Evolutionary conservation across 208 protist genomes (phyloP).

Genomic region (Acanthamoeba healyi): DNA sequence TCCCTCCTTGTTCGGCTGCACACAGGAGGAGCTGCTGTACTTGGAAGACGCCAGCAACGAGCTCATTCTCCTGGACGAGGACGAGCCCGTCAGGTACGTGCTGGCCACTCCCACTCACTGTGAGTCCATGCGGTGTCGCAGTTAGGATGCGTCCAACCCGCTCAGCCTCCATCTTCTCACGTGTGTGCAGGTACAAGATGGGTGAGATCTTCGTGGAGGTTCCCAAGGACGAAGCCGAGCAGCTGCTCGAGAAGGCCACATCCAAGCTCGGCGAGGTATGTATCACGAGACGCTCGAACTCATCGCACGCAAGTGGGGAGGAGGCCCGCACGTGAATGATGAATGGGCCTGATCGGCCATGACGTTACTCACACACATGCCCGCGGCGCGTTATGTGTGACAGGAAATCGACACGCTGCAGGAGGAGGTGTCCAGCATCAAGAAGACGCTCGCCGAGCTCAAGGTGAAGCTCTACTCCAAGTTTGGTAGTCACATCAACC

Average conservation of each 20-base stretch:
- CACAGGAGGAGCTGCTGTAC: conserved; percentile 53
- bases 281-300: neutral
- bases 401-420: neutral
- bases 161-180: neutral
- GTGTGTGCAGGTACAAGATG: conserved; percentile 36
- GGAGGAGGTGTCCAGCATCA: conserved; percentile 48
- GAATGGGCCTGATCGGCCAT: no score
- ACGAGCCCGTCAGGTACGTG: conserved; percentile 36
- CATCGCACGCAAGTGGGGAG: no score
- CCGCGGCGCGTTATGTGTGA: neutral
- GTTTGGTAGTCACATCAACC: conserved; percentile 75
- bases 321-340: no score
- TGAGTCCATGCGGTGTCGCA: no score
- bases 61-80: conserved; percentile 64
- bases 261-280: conserved; percentile 23
- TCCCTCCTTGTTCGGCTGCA: neutral
- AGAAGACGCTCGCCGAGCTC: conserved; percentile 72
- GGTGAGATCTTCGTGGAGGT: conserved; percentile 76
- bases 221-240: conserved; percentile 43
- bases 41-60: conserved; percentile 71
- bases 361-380: no score
- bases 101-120: neutral
- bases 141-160: no score
- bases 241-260: conserved; percentile 57
- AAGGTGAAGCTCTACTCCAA: conserved; percentile 77